Evolutionary conservation across 2,329 filamentous ascomycete species (phyloP).

Genomic region (Sporothrix inflata): DNA sequence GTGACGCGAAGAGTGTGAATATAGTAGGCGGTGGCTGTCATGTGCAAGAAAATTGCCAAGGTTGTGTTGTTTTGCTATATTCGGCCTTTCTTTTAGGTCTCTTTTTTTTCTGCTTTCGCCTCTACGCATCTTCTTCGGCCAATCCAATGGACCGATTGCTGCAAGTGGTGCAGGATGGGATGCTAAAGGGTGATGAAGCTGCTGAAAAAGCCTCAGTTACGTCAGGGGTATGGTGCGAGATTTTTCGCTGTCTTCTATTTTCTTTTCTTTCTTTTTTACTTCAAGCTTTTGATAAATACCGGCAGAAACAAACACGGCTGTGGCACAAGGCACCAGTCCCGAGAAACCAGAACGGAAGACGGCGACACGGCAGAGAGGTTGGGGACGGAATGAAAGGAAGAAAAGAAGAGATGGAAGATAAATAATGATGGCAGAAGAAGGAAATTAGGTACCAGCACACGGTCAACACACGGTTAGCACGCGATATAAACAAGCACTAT

Average conservation of each 20-base stretch:
- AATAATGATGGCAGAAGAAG: background rate
- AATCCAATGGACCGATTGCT: conserved; percentile 22
- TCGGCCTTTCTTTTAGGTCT: background rate
- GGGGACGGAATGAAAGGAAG: background rate
- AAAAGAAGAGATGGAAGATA: background rate
- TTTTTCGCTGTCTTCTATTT: background rate
- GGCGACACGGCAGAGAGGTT: background rate
- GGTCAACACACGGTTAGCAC: background rate
- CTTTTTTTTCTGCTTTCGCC: background rate
- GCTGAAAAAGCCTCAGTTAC: conserved; percentile 9
- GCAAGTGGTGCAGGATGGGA: background rate
- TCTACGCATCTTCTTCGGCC: conserved; percentile 10
- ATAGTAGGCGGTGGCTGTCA: background rate
- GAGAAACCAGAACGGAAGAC: conserved; percentile 20
- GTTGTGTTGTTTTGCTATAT: background rate
- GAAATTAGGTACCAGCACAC: background rate
- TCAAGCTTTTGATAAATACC: background rate
- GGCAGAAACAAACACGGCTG: conserved; percentile 6
- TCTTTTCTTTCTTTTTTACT: background rate
- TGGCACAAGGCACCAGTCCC: conserved; percentile 7
- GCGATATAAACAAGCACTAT: conserved; percentile 16
- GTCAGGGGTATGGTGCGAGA: background rate
- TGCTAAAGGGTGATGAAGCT: background rate
- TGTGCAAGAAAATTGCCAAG: conserved; percentile 2
- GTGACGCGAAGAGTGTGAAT: background rate